These are phyloP conservation scores for Hypoxylon crocopeplum DNA, from an alignment of 495 filamentous ascomycete species.

Conservation along the genomic window DNA sequence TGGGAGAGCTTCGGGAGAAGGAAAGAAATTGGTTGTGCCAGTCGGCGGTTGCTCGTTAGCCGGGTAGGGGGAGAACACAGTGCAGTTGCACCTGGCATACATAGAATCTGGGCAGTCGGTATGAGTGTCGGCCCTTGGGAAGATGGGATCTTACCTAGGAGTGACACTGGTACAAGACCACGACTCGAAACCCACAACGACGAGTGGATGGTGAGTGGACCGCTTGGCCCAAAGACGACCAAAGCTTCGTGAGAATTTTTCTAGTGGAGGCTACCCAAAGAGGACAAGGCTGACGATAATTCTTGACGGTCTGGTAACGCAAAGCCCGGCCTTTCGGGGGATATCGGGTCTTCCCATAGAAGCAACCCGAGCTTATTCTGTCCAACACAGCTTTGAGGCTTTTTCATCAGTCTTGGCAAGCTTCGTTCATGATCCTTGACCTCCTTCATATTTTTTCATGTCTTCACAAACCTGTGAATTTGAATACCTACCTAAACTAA, in stretches of 20 bases:
- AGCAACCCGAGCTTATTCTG: conserved; percentile 31
- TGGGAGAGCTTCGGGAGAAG: conserved; percentile 42
- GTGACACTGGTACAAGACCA: neutral
- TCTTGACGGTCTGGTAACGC: conserved; percentile 21
- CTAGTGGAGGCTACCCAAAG: conserved; percentile 39
- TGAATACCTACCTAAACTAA: too few relatives aligned
- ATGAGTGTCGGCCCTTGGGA: conserved; percentile 24
- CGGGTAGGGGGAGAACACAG: conserved; percentile 23
- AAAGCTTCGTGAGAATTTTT: conserved; percentile 28
- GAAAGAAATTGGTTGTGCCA: conserved; percentile 28
- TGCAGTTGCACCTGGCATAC: conserved; percentile 23
- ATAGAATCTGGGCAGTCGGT: neutral
- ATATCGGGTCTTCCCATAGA: conserved; percentile 34
- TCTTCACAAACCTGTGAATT: neutral
- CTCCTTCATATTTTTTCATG: neutral
- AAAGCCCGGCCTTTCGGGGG: conserved; percentile 18
- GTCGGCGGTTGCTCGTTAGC: conserved; percentile 26
- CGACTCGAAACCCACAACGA: conserved; percentile 26
- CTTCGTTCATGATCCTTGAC: conserved; percentile 16
- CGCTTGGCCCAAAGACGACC: conserved; percentile 16
- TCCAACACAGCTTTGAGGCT: conserved; percentile 12
- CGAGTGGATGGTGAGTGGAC: conserved; percentile 18
- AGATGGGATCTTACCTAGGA: conserved; percentile 1
- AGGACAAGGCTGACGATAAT: conserved; percentile 41
- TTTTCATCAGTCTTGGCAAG: conserved; percentile 21